Percentiles rank a stretch among this genome's conserved stretches.
These are phyloP conservation scores for Hypseocharis bilobata DNA, from an alignment of 441 rosid species.

Conservation along the genomic window DNA sequence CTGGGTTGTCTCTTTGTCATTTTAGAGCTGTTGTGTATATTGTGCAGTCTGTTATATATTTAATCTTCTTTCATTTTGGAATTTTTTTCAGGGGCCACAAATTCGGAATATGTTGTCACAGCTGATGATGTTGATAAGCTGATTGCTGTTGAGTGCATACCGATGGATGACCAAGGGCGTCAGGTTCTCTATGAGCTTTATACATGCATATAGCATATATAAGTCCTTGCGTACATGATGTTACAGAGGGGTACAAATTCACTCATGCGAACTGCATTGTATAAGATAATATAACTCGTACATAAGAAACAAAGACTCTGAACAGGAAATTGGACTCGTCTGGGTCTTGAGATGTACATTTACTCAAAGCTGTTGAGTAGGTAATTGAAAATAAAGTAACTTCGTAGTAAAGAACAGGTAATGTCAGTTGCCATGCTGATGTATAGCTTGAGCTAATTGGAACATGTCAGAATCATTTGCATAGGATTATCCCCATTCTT, in stretches of 20 bases:
- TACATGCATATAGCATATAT: background rate
- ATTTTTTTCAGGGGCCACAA: slow-evolving; percentile 68
- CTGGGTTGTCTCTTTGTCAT: slow-evolving; percentile 8
- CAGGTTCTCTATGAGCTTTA: slow-evolving; percentile 43
- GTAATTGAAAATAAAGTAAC: background rate
- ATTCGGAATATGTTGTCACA: slow-evolving; percentile 90
- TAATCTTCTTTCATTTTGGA: background rate
- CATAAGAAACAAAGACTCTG: too few relatives aligned
- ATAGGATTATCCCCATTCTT: background rate
- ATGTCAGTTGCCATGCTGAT: background rate
- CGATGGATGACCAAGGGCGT: slow-evolving; percentile 92
- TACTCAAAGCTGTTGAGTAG: too few relatives aligned
- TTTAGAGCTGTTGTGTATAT: background rate
- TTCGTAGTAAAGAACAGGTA: background rate
- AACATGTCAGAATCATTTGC: background rate
- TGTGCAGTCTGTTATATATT: slow-evolving; percentile 7
- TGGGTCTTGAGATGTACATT: background rate
- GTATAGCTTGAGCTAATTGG: background rate
- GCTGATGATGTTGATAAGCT: slow-evolving; percentile 96
- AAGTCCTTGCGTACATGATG: background rate
- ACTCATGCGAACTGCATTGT: background rate
- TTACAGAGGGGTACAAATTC: background rate
- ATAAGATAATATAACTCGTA: background rate
- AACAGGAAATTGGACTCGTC: background rate
- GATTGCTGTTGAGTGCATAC: slow-evolving; percentile 97